Evolutionary conservation across 768 basidiomycete genomes (phyloP).

Genomic region (Trichaptum fuscoviolaceum): DNA sequence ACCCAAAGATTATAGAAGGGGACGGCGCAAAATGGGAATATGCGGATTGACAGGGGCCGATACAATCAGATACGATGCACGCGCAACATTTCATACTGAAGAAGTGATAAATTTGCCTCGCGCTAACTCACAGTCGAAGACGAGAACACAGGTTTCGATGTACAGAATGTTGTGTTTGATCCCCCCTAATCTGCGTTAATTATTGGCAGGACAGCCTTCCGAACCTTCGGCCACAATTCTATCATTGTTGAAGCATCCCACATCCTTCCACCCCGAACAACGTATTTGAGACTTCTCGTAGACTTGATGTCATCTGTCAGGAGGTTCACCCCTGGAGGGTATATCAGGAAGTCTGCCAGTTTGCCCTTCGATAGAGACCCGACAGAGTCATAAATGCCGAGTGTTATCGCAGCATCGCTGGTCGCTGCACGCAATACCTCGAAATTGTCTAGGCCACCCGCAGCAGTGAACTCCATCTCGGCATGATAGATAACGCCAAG

Average conservation of each 20-base stretch:
- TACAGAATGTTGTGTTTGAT: background rate
- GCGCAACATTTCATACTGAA: background rate
- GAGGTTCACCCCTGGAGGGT: constrained; percentile 55
- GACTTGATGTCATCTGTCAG: constrained; percentile 44
- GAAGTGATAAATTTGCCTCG: background rate
- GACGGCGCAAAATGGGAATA: constrained; percentile 81
- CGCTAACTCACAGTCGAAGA: background rate
- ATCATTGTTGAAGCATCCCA: constrained; percentile 65
- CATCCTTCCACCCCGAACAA: constrained; percentile 62
- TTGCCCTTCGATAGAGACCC: constrained; percentile 62
- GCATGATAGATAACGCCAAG: constrained; percentile 73
- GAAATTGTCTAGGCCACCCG: constrained; percentile 65
- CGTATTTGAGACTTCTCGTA: constrained; percentile 48
- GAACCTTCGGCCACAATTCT: constrained; percentile 68
- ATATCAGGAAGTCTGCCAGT: constrained; percentile 67
- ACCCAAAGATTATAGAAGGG: constrained; percentile 50
- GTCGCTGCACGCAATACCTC: constrained; percentile 72
- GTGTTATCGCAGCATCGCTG: constrained; percentile 54
- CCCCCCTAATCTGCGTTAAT: constrained; percentile 33
- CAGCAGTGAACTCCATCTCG: constrained; percentile 61
- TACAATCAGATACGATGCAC: background rate
- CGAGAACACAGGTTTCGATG: background rate
- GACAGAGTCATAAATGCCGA: constrained; percentile 56
- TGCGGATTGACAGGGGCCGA: constrained; percentile 28
- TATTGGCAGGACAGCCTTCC: constrained; percentile 48